A percentile compares a stretch with the other conserved stretches of the same genome.
Conservation (phyloP, 345 rosid genomes). For the Alliaria petiolata region DNA sequence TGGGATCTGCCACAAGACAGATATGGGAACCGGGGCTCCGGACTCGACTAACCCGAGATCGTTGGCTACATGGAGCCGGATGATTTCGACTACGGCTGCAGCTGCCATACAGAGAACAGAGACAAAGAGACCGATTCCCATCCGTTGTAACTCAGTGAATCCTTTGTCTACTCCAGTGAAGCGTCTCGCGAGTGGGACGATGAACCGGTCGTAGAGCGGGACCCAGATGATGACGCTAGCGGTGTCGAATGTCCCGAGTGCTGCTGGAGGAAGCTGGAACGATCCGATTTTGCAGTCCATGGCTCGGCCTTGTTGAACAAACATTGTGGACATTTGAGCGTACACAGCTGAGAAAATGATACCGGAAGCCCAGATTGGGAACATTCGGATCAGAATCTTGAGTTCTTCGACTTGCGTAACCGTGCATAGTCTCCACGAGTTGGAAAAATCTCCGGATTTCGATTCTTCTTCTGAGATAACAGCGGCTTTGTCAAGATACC, state of each 20-base stretch:
- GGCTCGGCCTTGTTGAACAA: constrained; percentile 88
- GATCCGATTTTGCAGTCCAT: constrained; percentile 86
- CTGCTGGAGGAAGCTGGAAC: constrained; percentile 82
- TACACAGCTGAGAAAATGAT: constrained; percentile 78
- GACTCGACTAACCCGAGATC: constrained; percentile 65
- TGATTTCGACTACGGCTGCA: constrained; percentile 80
- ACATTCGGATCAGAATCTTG: constrained; percentile 87
- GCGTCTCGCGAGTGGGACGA: constrained; percentile 73
- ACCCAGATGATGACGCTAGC: constrained; percentile 85
- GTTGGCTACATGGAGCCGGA: constrained; percentile 57
- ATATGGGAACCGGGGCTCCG: constrained; percentile 57
- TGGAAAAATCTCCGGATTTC: constrained; percentile 49
- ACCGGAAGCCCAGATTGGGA: constrained; percentile 93
- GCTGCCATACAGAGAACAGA: constrained; percentile 73
- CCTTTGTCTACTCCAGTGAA: constrained; percentile 87
- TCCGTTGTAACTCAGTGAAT: constrained; percentile 82
- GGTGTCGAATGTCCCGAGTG: constrained; percentile 75
- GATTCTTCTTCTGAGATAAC: constrained; percentile 59
- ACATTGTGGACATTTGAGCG: constrained; percentile 90
- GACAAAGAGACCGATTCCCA: constrained; percentile 86
- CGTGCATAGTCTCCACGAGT: constrained; percentile 82
- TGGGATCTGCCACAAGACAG: constrained; percentile 86
- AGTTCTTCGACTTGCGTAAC: constrained; percentile 95
- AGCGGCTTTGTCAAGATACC: constrained; percentile 97
- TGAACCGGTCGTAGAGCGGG: constrained; percentile 69